Base-by-base conservation (phyloP, 805 yeast species). In the Candida broadrunensis region DNA sequence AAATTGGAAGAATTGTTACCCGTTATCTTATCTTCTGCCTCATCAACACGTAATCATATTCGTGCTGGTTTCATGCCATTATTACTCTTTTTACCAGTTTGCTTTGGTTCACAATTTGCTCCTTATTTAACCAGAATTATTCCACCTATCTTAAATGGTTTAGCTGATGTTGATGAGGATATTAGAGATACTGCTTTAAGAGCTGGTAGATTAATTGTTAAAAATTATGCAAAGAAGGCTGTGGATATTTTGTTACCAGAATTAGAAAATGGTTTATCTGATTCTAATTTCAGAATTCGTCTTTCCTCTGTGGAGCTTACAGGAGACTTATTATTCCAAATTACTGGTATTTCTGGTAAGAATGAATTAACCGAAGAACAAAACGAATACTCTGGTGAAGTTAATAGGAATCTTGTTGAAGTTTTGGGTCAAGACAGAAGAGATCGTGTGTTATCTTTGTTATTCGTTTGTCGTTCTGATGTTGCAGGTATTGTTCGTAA, bases 41-140 rank as follows among this genome's bases (percentile, higher is more conserved):
- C 79, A 9, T 77, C 80, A 32, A 56, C 81, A n/a, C 78, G 85
- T 55, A 54, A 83, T 16, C 80, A 81, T 58, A 78, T 88, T 35
- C 84, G 97, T 59, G 95, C 91, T 45, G 97, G 98, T 31, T 93
- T 79, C 62, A 82, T 89, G 83, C 97, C 97, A 17, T 63, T 93
- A 57, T 69, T 93, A 57, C 68, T 93, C 38, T 93, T 87, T 59
- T 69, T 93, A 47, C 99, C 99, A 2, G 95, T 91, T 38, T 87
- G 97, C 62, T 93, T 93, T 60, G 97, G 97, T 32, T 72, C 83
- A 26, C 91, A 85, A 59, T 88, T 91, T 66, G 78, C 96, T 19
- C 96, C 98, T 11, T 93, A 91, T 58, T 76, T 93, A 56, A 76
- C 79, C 37, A 79, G 78, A 53, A 83, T 91, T 44, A 87, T 93